Conservation (phyloP, 192 early-diverging fungal genomes). For the Gaertneriomyces sp. region DNA sequence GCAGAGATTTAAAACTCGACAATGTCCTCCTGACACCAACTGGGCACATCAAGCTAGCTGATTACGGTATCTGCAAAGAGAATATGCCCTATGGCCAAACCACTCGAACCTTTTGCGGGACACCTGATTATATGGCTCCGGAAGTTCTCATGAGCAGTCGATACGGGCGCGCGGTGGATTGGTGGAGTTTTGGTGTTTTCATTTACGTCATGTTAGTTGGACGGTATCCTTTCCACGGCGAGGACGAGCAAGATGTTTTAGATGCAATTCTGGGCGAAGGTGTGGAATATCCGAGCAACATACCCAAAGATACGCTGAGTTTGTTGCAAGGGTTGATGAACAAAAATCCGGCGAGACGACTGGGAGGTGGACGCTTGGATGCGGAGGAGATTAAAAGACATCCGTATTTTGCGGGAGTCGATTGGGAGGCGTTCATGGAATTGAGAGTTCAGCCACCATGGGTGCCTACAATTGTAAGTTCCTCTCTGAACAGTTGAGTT, state of each 20-base stretch:
- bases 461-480: constrained; percentile 79
- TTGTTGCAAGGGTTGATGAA: constrained; percentile 85
- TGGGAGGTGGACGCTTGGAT: constrained; percentile 81
- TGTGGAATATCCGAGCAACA: constrained; percentile 89
- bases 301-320: constrained; percentile 87
- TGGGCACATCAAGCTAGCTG: constrained; percentile 96
- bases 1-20: constrained; percentile 91
- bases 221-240: constrained; percentile 87
- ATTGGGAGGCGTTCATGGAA: constrained; percentile 91
- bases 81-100: constrained; percentile 53
- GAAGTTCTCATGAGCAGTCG: constrained; percentile 88
- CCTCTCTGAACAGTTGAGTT: background rate
- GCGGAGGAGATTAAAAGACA: constrained; percentile 95
- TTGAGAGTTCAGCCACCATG: constrained; percentile 85
- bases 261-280: constrained; percentile 93
- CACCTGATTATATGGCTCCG: constrained; percentile 98
- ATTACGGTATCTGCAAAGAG: constrained; percentile 97
- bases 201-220: constrained; percentile 90
- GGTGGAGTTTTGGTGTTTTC: constrained; percentile 96
- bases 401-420: constrained; percentile 89
- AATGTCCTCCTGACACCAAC: constrained; percentile 86
- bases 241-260: constrained; percentile 94
- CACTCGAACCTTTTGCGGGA: constrained; percentile 61
- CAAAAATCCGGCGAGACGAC: constrained; percentile 79
- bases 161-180: constrained; percentile 94